These are phyloP conservation scores for Aureobasidium sp. DNA, from an alignment of 2,329 filamentous ascomycete species.

Conservation along the genomic window DNA sequence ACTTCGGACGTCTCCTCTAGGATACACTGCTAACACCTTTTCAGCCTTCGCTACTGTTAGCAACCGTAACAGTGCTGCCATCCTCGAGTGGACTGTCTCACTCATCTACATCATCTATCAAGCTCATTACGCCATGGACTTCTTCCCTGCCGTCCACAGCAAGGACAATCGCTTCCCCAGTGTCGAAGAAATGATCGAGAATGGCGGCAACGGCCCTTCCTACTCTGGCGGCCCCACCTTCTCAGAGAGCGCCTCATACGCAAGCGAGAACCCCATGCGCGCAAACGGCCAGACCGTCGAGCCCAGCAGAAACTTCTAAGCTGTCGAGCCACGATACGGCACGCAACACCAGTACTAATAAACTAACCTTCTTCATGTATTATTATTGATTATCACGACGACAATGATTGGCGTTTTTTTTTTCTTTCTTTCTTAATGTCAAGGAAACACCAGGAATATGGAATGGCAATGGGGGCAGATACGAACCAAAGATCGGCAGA, in stretches of 20 bases:
- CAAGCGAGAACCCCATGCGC: slow-evolving; percentile 18
- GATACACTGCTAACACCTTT: not conserved
- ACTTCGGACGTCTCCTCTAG: not conserved
- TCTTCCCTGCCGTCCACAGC: slow-evolving; percentile 66
- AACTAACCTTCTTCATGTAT: slow-evolving; percentile 7
- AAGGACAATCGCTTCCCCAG: slow-evolving; percentile 34
- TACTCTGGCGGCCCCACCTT: slow-evolving; percentile 26
- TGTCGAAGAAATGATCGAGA: slow-evolving; percentile 33
- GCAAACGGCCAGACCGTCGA: slow-evolving; percentile 2
- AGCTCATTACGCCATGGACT: slow-evolving; percentile 77
- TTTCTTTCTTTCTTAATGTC: not conserved
- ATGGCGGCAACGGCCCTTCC: slow-evolving; percentile 21
- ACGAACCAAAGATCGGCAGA: not conserved
- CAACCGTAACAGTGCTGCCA: slow-evolving; percentile 57
- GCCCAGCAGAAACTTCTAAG: slow-evolving; percentile 17
- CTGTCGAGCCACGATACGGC: not conserved
- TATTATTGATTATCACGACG: not conserved
- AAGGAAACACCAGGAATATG: not conserved
- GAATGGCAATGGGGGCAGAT: not conserved
- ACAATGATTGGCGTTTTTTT: not conserved
- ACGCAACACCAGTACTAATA: slow-evolving; percentile 3
- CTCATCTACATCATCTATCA: slow-evolving; percentile 85
- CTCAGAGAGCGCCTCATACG: slow-evolving; percentile 18
- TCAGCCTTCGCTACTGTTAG: slow-evolving; percentile 54
- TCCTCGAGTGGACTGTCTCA: slow-evolving; percentile 72